phyloP scores from a whole-genome alignment of 2,329 filamentous ascomycete species.

The Paraconiothyrium brasiliense region DNA sequence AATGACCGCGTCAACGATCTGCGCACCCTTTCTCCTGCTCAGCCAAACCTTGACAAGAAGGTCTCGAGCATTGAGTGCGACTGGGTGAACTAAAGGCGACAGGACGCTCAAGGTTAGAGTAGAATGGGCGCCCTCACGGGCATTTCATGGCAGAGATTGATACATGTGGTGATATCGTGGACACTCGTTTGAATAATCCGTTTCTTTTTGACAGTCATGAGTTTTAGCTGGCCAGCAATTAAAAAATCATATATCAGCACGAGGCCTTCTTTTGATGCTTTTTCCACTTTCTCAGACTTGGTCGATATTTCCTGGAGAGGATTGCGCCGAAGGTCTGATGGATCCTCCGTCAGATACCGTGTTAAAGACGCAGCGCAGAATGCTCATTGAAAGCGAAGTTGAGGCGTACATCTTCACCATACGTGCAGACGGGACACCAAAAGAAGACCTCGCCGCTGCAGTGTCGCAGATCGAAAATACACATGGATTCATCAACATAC shows the following conservation, averaged over 20 bases:
- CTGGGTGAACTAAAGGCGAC: not conserved
- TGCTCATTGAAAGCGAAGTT: too few relatives aligned
- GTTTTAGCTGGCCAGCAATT: not conserved
- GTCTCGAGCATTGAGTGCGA: not conserved
- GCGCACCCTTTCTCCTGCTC: not conserved
- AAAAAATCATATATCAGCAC: not conserved
- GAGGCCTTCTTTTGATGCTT: not conserved
- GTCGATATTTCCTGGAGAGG: too few relatives aligned
- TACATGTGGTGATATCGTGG: not conserved
- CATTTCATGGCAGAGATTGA: not conserved
- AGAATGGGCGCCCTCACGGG: not conserved
- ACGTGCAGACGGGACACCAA: constrained; percentile 24
- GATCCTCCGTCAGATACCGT: too few relatives aligned
- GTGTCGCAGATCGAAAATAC: constrained; percentile 35
- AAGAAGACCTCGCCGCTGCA: constrained; percentile 18
- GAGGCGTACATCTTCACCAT: constrained; percentile 18
- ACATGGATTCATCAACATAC: constrained; percentile 31
- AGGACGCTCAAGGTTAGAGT: not conserved
- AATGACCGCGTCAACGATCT: not conserved
- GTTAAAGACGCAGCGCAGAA: too few relatives aligned
- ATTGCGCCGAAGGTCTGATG: not conserved
- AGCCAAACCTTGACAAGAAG: constrained; percentile 1
- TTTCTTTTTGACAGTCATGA: not conserved
- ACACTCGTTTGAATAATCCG: not conserved
- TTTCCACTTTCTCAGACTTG: too few relatives aligned